Base-by-base conservation (phyloP, 2,329 filamentous ascomycete genomes). In the Fusarium sp. region DNA sequence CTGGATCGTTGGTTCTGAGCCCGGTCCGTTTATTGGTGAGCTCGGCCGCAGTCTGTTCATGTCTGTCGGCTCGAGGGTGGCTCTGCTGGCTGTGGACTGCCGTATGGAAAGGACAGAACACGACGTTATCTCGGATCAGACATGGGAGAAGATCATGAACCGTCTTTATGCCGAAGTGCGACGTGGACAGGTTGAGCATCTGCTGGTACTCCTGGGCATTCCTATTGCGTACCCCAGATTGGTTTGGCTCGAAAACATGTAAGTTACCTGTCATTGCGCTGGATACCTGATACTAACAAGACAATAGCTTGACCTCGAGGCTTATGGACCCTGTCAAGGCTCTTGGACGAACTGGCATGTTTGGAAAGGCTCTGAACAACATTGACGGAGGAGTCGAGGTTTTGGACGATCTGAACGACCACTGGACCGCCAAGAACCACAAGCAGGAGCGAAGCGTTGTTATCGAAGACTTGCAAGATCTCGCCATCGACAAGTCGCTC, bases 371-470 rank as follows among this genome's bases (percentile, higher is more conserved):
- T 50, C 87, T 97, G 43, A 98, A 98, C 84, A 93, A 93, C 75
- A 95, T 98, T 76, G 95, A 98, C 79, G 95, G 95, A 25, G 95
- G 95, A 20, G 93, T 97, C 7, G 97, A 98, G 82, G 94, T 98
- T 15, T 86, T 97, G 32, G 95, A 98, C 80, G 95, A 97, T 78
- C 85, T 98, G 11, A 96, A 98, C 80, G 97, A 98, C 82, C 96
- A 99, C 81, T 99, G 97, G 97, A 98, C 96, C 1, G 94, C 96
- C 40, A 97, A 95, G 80, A 94, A 95, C 80, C 95, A 98, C 85
- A 99, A 98, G 81, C 88, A 91, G 30, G 97, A 99, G 83, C 91
- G 97, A 60, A 94, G 92, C 71, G 93, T 94, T 82, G 88, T 98
- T 71, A 90, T 99, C 45, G 93, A 97, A 80, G 95, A 98, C 78